A percentile compares a stretch with the other conserved stretches of the same genome.
Conservation (phyloP, 2,329 filamentous ascomycete species). For the Zymoseptoria tritici region DNA sequence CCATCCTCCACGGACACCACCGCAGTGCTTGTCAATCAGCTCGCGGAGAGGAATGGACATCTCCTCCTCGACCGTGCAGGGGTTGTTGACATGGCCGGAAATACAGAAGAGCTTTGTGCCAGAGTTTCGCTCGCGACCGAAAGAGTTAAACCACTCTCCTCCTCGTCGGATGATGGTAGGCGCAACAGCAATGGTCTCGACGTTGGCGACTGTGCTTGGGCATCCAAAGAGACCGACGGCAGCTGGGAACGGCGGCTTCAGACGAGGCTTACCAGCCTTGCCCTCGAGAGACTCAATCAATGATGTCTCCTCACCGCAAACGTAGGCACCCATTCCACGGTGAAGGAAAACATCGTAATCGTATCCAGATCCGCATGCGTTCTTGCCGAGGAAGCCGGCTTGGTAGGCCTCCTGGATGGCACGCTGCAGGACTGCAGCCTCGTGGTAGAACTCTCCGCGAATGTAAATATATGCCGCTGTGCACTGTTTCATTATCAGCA, state of each 20-base stretch:
- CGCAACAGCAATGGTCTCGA: conserved; percentile 91
- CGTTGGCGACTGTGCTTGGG: conserved; percentile 95
- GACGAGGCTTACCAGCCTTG: conserved; percentile 94
- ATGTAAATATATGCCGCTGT: conserved; percentile 99
- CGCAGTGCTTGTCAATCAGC: conserved; percentile 96
- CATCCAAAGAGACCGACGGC: conserved; percentile 96
- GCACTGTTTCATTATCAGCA: conserved; percentile 39
- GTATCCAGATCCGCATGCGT: conserved; percentile 92
- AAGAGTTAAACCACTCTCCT: conserved; percentile 83
- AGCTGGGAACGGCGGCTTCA: conserved; percentile 97
- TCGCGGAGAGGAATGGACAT: conserved; percentile 97
- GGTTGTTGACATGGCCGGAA: conserved; percentile 98
- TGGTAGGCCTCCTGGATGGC: conserved; percentile 98
- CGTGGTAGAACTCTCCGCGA: conserved; percentile 94
- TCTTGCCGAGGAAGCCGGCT: conserved; percentile 92
- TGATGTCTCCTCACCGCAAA: conserved; percentile 96
- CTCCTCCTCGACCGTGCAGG: conserved; percentile 95
- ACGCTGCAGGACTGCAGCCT: conserved; percentile 84
- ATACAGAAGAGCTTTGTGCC: conserved; percentile 99
- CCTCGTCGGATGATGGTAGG: conserved; percentile 94
- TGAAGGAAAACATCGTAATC: conserved; percentile 97
- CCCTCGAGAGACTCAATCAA: conserved; percentile 97
- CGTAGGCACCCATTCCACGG: conserved; percentile 93
- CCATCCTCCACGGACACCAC: conserved; percentile 93
- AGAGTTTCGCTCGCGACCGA: conserved; percentile 91